Conservation (phyloP, 441 rosid genomes). For the Mallotus japonicus region DNA sequence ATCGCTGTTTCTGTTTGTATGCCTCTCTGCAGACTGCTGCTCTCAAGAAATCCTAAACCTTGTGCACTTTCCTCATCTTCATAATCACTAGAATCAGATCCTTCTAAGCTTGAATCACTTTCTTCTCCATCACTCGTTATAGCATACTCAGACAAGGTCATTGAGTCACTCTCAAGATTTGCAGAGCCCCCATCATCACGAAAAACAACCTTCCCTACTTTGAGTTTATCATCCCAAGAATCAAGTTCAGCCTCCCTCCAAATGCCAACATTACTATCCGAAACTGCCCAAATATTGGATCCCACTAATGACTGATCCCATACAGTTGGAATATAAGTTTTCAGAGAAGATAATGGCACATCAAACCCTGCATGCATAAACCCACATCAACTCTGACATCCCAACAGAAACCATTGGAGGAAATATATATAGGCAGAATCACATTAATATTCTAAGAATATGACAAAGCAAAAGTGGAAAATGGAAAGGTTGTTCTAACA, state of each 20-base stretch:
- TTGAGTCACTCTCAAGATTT: slow-evolving; percentile 54
- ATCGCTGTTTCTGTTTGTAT: slow-evolving; percentile 71
- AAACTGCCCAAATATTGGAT: slow-evolving; percentile 69
- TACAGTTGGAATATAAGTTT: slow-evolving; percentile 51
- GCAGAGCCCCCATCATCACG: slow-evolving; percentile 63
- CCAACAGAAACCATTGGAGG: slow-evolving; percentile 13
- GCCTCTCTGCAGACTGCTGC: slow-evolving; percentile 55
- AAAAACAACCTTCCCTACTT: slow-evolving; percentile 72
- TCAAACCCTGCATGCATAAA: slow-evolving; percentile 57
- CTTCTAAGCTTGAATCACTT: slow-evolving; percentile 55
- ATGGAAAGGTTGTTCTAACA: slow-evolving; percentile 3
- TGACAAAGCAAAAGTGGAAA: background rate
- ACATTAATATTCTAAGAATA: background rate
- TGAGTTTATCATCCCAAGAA: slow-evolving; percentile 74
- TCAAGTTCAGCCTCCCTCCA: slow-evolving; percentile 94
- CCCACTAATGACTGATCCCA: slow-evolving; percentile 87
- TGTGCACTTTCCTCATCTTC: slow-evolving; percentile 50
- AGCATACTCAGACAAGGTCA: slow-evolving; percentile 63
- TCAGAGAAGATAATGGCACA: slow-evolving; percentile 70
- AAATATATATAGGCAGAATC: slow-evolving; percentile 5
- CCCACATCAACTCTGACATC: slow-evolving; percentile 20
- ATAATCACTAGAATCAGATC: slow-evolving; percentile 54
- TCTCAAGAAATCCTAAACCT: slow-evolving; percentile 73
- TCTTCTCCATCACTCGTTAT: slow-evolving; percentile 56
- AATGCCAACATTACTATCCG: slow-evolving; percentile 51